phyloP scores from a whole-genome alignment of 371 early-diverging fungal genomes.

The Mortierella sp. region DNA sequence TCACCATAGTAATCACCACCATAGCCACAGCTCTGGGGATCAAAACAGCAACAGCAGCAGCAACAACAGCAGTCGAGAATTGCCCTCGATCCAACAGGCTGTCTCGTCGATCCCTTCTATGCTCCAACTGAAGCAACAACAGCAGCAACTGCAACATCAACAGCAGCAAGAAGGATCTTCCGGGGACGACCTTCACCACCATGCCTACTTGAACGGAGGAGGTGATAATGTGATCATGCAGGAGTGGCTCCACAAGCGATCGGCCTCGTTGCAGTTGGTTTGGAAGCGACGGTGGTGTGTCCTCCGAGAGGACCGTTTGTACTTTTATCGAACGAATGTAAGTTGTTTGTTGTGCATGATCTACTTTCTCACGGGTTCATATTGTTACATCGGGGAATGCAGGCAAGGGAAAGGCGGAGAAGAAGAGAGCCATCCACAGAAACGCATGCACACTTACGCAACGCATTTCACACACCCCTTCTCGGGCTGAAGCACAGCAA shows the following conservation, averaged over 20 bases:
- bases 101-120: conserved; percentile 15
- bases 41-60: background rate
- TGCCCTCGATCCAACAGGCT: conserved; percentile 12
- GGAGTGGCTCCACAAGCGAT: conserved; percentile 57
- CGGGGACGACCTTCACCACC: background rate
- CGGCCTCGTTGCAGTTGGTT: conserved; percentile 43
- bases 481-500: background rate
- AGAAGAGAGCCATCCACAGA: background rate
- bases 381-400: background rate
- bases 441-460: background rate
- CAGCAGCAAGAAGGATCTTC: conserved; percentile 11
- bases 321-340: conserved; percentile 48
- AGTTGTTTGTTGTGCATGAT: background rate
- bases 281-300: conserved; percentile 58
- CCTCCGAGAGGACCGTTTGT: conserved; percentile 40
- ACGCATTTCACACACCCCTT: background rate
- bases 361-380: background rate
- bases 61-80: background rate
- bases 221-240: conserved; percentile 32
- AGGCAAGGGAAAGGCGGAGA: background rate
- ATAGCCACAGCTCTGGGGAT: background rate
- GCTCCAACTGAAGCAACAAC: conserved; percentile 6
- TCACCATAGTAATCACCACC: conserved; percentile 7
- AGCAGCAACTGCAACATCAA: conserved; percentile 8
- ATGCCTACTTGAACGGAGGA: background rate